A percentile compares a stretch with the other conserved stretches of the same genome.
Evolutionary conservation across 78 protist species (phyloP).

Genomic region (Polysphondylium violaceum): DNA sequence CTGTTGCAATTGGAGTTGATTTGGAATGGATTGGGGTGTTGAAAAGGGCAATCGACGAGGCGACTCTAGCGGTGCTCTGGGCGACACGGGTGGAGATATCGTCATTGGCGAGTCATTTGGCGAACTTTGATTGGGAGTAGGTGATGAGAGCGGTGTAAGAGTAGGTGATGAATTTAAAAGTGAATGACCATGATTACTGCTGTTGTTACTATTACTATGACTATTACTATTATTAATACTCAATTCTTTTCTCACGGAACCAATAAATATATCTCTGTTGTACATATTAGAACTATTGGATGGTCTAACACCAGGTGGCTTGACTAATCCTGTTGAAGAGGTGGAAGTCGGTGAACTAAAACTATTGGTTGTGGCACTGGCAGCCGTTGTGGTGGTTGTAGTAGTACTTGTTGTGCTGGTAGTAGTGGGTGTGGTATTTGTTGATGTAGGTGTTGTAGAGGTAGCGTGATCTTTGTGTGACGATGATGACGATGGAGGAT

Average conservation of each 20-base stretch:
- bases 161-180: slow-evolving; percentile 59
- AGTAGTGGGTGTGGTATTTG: neutral
- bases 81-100: slow-evolving; percentile 60
- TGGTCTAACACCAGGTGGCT: too few relatives aligned
- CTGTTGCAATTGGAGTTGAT: neutral
- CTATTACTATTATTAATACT: neutral
- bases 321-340: neutral
- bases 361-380: neutral
- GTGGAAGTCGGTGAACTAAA: neutral
- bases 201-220: neutral
- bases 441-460: too few relatives aligned
- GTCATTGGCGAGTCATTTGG: slow-evolving; percentile 15
- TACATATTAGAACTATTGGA: too few relatives aligned
- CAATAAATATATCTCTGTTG: too few relatives aligned
- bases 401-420: neutral
- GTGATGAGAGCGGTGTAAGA: slow-evolving; percentile 19
- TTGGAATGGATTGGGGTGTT: neutral
- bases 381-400: neutral
- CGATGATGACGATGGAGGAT: too few relatives aligned
- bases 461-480: too few relatives aligned
- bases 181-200: neutral
- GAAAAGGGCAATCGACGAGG: too few relatives aligned
- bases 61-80: slow-evolving; percentile 15
- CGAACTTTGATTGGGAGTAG: slow-evolving; percentile 1
- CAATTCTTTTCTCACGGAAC: too few relatives aligned